Evolutionary conservation across 129 eudicot species (phyloP), one percentile per base, ranked within the genome.

Genomic region (Escallonia herrerae): DNA sequence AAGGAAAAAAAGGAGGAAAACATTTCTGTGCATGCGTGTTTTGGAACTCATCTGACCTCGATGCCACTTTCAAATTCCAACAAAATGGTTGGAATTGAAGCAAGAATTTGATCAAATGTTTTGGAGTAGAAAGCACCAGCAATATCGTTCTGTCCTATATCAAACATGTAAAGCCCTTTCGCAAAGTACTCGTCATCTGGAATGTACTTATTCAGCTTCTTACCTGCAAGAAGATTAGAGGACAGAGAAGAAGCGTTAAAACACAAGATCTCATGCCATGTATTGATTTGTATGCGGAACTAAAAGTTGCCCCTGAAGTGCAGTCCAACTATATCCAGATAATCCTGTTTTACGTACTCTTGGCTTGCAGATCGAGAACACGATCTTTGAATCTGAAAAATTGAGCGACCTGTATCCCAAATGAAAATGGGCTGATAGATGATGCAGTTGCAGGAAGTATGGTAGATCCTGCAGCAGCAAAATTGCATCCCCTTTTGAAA

Each of bases 141-240:
- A 54, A 91, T 74, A 72, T 91, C 97, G 55, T 91, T 87, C 80
- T 91, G 95, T 77, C 96, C 97, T 54, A 91, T 85, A 58, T 91
- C 97, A 45, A 91, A 91, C 95, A 79, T 87, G 80, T 87, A 91
- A 57, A 91, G 90, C 60, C 82, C 97, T 73, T 79, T 76, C 65
- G 68, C 72, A 57, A 91, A 91, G 65, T 55, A 85, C 38, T 85
- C 96, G 63, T 66, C 67, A 57, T 80, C 69, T 5, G 97, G 97
- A 48, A 91, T 40, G 74, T 87, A 91, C 83, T 83, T 85, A 44
- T 81, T 82, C 55, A 72, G 70, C 75, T 68, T 91, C 64, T 66
- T 85, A 42, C 84, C 97, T 87, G 77, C 64, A 53, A 37, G 45
- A 67, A 58, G 72, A 40, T 2, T 55, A 13, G 55, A 62, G 9